Base-by-base conservation (phyloP, 2,329 filamentous ascomycete species). In the Nothopassalora personata region DNA sequence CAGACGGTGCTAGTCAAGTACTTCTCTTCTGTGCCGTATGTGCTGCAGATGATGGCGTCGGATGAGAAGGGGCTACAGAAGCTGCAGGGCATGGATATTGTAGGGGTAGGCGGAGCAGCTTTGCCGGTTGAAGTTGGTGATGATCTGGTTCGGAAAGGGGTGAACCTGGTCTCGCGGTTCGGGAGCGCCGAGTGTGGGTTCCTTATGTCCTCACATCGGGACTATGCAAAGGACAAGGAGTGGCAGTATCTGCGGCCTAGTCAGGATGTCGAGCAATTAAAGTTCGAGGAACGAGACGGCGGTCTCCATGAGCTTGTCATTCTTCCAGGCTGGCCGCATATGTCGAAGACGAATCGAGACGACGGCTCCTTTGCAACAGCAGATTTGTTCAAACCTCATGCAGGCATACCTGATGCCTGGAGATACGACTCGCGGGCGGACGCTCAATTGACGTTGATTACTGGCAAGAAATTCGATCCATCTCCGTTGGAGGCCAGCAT, bases 391-490 rank as follows among this genome's bases (percentile, higher is more conserved):
- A 77, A 79, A 54, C 74, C 75, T 1, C 85, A 88, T 66, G 66
- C 76, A 0, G 74, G 63, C 0, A 81, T 83, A 7, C 58, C 71
- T 0, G 73, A 81, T 56, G 82, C 83, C 0, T 89, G 85, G 85
- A 78, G 79, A 34, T 87, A 87, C 65, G 79, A 86, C 55, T 83
- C 81, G 1, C 76, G 86, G 43, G 79, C 80, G 0, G 86, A 89
- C 64, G 79, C 82, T 3, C 84, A 84, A 54, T 77, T 88, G 36
- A 83, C 82, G 0, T 76, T 89, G 4, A 74, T 83, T 9, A 88
- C 85, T 6, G 86, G 86, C 1, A 87, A 88, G 74, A 89, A 88
- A 64, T 87, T 88, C 60, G 84, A 88, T 64, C 85, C 86, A 1
- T 80, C 81, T 1, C 81, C 82, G 0, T 69, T 88, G 3, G 86